Evolutionary conservation across 768 basidiomycete species (phyloP), one percentile per base, ranked within the genome.

Genomic region (Macrolepiota dolichaula): DNA sequence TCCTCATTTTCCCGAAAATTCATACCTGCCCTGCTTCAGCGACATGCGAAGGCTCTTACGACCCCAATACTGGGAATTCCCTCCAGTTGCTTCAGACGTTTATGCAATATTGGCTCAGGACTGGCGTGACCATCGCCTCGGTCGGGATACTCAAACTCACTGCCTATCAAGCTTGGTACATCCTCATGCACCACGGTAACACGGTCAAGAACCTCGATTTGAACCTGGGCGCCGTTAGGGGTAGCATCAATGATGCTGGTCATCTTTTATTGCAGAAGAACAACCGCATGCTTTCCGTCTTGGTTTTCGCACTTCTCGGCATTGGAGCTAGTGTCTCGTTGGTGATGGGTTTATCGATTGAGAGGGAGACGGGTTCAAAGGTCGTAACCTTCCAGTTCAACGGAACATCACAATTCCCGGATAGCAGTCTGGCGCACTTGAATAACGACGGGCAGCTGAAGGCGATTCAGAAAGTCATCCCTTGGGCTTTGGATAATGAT

Each of bases 151-250:
- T 62, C 3, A 62, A 61, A 44, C 63, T 66, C 3, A 59, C 53
- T 44, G 63, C 63, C 9, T 66, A 64, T 38, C 65, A 66, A 51
- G 61, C 65, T 1, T 66, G 63, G 63, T 64, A 61, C 47, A 60
- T 63, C 27, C 61, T 64, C 46, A 64, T 64, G 63, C 55, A 61
- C 22, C 32, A 60, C 6, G 65, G 65, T 1, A 66, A 66, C 37
- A 66, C 65, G n/a, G 55, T 64, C 11, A 54, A 64, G 1, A 64
- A 64, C 36, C 63, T 64, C 24, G 65, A 66, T 44, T 54, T 64
- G 12, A 56, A 60, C 37, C 61, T 66, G 5, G 61, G 65, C 5
- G 65, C 63, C 5, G 60, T 64, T 17, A 55, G 63, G 54, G 65
- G 63, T 5, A 66, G 61, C 44, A 24, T 62, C 17, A 36, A 58